Base-by-base conservation (phyloP, 192 early-diverging fungal genomes). In the Backusella mclennaniae region DNA sequence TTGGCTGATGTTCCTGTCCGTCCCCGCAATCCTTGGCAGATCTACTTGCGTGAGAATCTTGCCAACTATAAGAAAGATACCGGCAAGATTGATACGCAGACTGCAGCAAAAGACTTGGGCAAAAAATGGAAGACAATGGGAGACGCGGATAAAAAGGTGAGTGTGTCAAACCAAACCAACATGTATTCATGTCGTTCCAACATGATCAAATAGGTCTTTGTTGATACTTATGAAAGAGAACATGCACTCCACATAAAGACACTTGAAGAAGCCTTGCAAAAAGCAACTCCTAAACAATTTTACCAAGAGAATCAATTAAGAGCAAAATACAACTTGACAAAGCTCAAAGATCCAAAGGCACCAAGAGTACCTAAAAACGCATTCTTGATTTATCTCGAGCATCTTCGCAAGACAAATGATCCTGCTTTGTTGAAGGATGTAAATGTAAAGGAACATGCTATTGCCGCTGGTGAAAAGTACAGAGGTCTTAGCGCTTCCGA, bases 1-100 rank as follows among this genome's bases (percentile, higher is more conserved):
- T 69, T 82, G 23, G 35, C 68, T 0, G 66, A 68, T 15, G 71
- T 82, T 1, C 81, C 81, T 14, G 11, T 53, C 19, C 73, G 77
- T 35, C 81, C 81, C 26, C 73, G 71, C 38, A 76, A 75, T 3
- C 74, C 70, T 44, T 82, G 81, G 81, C 81, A 82, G 33, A 63
- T 82, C 8, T 82, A 33, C 38, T 36, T 78, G 11, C 70, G 66
- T 35, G 74, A 82, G 35, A 53, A 73, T 12, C 35, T 79, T 0
- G 15, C 39, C 5, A 21, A 72, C 4, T 23, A 71, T 3, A 74
- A 73, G 41, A 31, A 63, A 9, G 71, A 23, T 4, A 59, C 41
- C 29, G 70, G 69, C 15, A 78, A 77, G 52, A 69, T 69, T 14
- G 42, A 35, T 68, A 35, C 66, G 52, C 19, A 59, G 23, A 53